phyloP scores from a whole-genome alignment of 495 filamentous ascomycete species.

The Coniosporium apollinis region DNA sequence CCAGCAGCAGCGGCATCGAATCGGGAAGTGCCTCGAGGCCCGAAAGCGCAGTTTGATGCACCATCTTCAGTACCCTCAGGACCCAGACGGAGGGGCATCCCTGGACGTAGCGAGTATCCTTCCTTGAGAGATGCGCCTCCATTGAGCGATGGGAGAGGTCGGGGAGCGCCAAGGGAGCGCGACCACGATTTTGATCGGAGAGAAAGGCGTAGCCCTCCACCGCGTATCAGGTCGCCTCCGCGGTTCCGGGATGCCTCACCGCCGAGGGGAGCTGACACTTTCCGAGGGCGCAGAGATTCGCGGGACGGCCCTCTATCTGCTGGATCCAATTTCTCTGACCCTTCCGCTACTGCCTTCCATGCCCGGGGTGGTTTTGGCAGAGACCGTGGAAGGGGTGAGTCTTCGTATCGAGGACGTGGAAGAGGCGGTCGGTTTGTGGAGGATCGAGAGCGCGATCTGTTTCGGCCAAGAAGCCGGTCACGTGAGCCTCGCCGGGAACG shows the following conservation, averaged over 20 bases:
- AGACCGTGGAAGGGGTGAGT: slow-evolving; percentile 49
- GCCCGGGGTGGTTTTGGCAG: slow-evolving; percentile 38
- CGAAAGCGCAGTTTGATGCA: slow-evolving; percentile 20
- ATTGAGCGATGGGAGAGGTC: slow-evolving; percentile 13
- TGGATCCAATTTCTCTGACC: slow-evolving; percentile 51
- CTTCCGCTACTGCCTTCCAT: slow-evolving; percentile 34
- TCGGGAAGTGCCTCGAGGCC: slow-evolving; percentile 31
- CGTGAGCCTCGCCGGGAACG: slow-evolving; percentile 15
- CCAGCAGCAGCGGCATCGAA: too few species aligned
- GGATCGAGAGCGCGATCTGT: slow-evolving; percentile 44
- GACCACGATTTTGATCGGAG: slow-evolving; percentile 30
- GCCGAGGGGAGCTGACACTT: slow-evolving; percentile 24
- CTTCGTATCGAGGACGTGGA: slow-evolving; percentile 32
- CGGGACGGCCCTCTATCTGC: slow-evolving; percentile 49
- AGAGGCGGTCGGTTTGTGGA: too few species aligned
- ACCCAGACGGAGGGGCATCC: slow-evolving; percentile 4
- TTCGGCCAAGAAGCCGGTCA: slow-evolving; percentile 47
- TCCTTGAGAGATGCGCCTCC: slow-evolving; percentile 21
- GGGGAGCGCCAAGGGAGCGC: slow-evolving; percentile 10
- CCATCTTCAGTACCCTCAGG: slow-evolving; percentile 3
- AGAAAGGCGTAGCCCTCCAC: slow-evolving; percentile 31
- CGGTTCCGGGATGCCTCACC: slow-evolving; percentile 19
- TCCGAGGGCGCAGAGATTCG: slow-evolving; percentile 38
- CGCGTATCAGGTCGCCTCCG: slow-evolving; percentile 13
- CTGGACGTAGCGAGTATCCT: slow-evolving; percentile 1